phyloP scores from a whole-genome alignment of 2,329 filamentous ascomycete species.

The Cercospora janseana region DNA sequence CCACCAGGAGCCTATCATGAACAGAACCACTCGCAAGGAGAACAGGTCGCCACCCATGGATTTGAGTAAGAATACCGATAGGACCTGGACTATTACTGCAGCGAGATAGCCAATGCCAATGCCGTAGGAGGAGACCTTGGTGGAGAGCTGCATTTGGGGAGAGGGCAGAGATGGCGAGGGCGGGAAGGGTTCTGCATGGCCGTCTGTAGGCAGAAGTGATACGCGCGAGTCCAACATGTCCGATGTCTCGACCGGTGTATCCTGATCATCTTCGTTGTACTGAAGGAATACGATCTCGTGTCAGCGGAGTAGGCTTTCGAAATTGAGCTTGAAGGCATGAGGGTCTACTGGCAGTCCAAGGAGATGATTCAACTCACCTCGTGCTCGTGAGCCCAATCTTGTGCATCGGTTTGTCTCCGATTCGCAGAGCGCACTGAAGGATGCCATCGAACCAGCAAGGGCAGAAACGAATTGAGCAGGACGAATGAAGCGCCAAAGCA shows the following conservation, averaged over 20 bases:
- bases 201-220: conserved; percentile 19
- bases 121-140: conserved; percentile 84
- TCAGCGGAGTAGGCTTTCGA: too few relatives aligned
- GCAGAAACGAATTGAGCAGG: conserved; percentile 90
- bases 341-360: too few relatives aligned
- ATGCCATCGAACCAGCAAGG: conserved; percentile 84
- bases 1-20: conserved; percentile 90
- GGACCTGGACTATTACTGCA: conserved; percentile 77
- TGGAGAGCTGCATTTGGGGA: conserved; percentile 76
- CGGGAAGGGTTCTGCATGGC: conserved; percentile 34
- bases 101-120: conserved; percentile 93
- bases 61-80: conserved; percentile 74
- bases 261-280: conserved; percentile 16
- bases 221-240: conserved; percentile 17
- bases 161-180: conserved; percentile 46
- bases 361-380: conserved; percentile 19
- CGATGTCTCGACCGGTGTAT: not conserved
- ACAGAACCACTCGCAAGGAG: conserved; percentile 81
- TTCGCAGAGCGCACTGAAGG: conserved; percentile 14
- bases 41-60: conserved; percentile 73
- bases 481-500: conserved; percentile 95
- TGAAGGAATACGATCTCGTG: too few relatives aligned
- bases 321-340: too few relatives aligned
- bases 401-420: not conserved
- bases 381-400: conserved; percentile 12